phyloP scores from a whole-genome alignment of 108 stramenopile genomes.

The Nitzschia sp. region DNA sequence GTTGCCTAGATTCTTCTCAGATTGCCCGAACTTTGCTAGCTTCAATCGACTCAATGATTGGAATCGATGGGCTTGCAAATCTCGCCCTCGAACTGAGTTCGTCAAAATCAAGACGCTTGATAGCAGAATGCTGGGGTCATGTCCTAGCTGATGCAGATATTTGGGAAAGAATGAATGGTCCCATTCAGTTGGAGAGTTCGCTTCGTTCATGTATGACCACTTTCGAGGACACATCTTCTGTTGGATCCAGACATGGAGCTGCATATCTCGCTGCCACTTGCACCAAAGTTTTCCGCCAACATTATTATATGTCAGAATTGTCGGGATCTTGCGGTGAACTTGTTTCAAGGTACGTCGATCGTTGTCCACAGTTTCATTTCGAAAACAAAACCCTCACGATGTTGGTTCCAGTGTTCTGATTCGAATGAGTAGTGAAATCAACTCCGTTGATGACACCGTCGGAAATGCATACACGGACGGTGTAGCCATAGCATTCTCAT shows the following conservation, averaged over 20 bases:
- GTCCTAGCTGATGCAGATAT: slow-evolving; percentile 23
- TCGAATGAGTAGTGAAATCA: slow-evolving; percentile 50
- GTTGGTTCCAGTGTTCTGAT: slow-evolving; percentile 17
- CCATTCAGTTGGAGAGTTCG: slow-evolving; percentile 23
- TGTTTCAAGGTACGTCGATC: neutral
- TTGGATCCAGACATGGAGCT: slow-evolving; percentile 70
- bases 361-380: neutral
- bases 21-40: slow-evolving; percentile 44
- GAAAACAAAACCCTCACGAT: neutral
- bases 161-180: slow-evolving; percentile 31
- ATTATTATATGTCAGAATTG: neutral
- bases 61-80: slow-evolving; percentile 29
- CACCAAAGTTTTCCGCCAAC: slow-evolving; percentile 44
- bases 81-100: slow-evolving; percentile 43
- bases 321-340: neutral
- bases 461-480: slow-evolving; percentile 65
- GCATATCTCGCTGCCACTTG: slow-evolving; percentile 62
- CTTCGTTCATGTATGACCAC: slow-evolving; percentile 8
- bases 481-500: slow-evolving; percentile 59
- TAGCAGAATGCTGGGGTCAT: slow-evolving; percentile 53
- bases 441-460: slow-evolving; percentile 55
- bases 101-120: slow-evolving; percentile 62
- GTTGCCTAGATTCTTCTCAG: slow-evolving; percentile 44
- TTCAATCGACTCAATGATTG: slow-evolving; percentile 25
- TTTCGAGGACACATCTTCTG: slow-evolving; percentile 9